A percentile compares a stretch with the other conserved stretches of the same genome.
These are phyloP conservation scores for Backusella australiensis DNA, from an alignment of 192 early-diverging fungal genomes.

Conservation along the genomic window DNA sequence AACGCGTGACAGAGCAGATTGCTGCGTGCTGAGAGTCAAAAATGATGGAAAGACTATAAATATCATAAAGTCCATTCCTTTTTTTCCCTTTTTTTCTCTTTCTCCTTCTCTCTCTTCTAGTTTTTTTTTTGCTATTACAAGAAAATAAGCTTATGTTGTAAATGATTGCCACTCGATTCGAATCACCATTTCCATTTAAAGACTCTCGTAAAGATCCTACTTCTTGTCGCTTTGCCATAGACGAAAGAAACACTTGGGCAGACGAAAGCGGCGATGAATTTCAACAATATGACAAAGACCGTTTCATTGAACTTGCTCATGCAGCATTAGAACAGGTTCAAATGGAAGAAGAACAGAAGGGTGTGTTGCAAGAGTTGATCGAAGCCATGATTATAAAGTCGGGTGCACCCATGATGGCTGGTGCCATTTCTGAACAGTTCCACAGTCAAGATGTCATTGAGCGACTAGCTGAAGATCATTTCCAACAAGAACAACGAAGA, in stretches of 20 bases:
- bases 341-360: constrained; percentile 34
- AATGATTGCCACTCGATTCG: constrained; percentile 19
- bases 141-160: neutral
- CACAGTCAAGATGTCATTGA: constrained; percentile 40
- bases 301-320: constrained; percentile 31
- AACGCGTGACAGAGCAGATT: constrained; percentile 4
- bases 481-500: constrained; percentile 16
- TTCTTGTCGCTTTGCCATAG: neutral
- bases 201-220: neutral
- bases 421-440: constrained; percentile 32
- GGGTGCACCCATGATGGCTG: constrained; percentile 29
- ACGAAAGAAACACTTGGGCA: neutral
- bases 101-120: neutral
- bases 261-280: constrained; percentile 1
- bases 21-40: neutral
- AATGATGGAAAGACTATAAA: neutral
- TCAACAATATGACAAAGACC: constrained; percentile 6
- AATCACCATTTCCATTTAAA: neutral
- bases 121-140: neutral
- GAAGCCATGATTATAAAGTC: constrained; percentile 26
- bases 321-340: constrained; percentile 33
- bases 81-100: constrained; percentile 5
- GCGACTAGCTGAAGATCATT: constrained; percentile 25
- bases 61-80: neutral
- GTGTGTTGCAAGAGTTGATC: constrained; percentile 31